These are phyloP conservation scores for Fusarium sp. DNA, from an alignment of 2,329 filamentous ascomycete genomes.

Conservation along the genomic window DNA sequence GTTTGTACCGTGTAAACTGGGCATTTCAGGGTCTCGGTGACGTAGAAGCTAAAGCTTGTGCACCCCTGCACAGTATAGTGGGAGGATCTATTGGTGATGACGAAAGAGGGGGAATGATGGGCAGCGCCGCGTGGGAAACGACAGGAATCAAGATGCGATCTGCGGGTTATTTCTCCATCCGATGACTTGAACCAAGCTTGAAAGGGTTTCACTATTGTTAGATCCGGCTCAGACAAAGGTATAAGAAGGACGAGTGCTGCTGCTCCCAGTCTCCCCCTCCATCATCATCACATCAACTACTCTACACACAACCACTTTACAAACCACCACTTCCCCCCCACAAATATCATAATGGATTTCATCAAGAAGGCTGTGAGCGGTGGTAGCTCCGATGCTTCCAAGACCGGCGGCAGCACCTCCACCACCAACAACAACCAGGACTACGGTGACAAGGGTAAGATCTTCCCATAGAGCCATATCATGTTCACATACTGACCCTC, in stretches of 20 bases:
- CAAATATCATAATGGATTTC: conserved; percentile 55
- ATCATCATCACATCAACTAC: not conserved
- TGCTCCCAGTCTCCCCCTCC: not conserved
- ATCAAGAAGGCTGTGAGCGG: conserved; percentile 44
- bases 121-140: not conserved
- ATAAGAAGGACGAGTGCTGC: conserved; percentile 35
- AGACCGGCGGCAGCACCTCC: not conserved
- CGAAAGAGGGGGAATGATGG: conserved; percentile 27
- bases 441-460: conserved; percentile 57
- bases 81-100: conserved; percentile 19
- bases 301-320: conserved; percentile 1
- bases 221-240: conserved; percentile 2
- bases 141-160: conserved; percentile 34
- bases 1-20: conserved; percentile 6
- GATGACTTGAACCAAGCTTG: conserved; percentile 14
- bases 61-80: conserved; percentile 20
- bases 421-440: conserved; percentile 45
- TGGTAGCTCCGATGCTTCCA: conserved; percentile 38
- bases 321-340: not conserved
- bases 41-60: conserved; percentile 33
- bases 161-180: conserved; percentile 32
- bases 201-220: conserved; percentile 20
- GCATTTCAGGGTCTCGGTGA: conserved; percentile 44
- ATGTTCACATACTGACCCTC: not conserved
- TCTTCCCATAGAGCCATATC: not conserved